Evolutionary conservation across 805 yeast genomes (phyloP).

Genomic region (Starmerella tilneyi): DNA sequence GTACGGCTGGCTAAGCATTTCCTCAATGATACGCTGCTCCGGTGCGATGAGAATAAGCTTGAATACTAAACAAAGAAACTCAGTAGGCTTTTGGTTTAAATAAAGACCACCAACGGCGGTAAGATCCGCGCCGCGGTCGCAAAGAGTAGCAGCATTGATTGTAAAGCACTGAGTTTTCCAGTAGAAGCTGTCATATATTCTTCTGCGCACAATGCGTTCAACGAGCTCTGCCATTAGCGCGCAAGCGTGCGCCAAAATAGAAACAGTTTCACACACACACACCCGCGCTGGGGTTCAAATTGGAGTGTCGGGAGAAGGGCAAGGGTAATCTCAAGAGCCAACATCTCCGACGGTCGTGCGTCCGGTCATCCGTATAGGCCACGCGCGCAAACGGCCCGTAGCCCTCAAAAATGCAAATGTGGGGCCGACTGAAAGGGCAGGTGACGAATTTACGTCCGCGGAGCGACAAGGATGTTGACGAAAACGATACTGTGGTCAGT

Average conservation of each 20-base stretch:
- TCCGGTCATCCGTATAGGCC: too few relatives aligned
- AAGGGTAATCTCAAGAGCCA: too few relatives aligned
- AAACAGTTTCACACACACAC: not conserved
- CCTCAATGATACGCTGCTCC: slow-evolving; percentile 42
- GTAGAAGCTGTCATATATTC: slow-evolving; percentile 46
- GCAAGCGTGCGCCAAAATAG: not conserved
- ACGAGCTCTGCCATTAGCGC: slow-evolving; percentile 24
- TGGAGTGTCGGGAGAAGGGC: too few relatives aligned
- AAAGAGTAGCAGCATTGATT: slow-evolving; percentile 40
- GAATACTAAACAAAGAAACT: slow-evolving; percentile 65
- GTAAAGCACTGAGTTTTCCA: slow-evolving; percentile 50
- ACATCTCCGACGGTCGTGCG: too few relatives aligned
- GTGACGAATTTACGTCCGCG: slow-evolving; percentile 25
- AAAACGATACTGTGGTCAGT: slow-evolving; percentile 38
- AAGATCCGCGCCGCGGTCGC: slow-evolving; percentile 41
- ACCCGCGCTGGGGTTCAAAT: too few relatives aligned
- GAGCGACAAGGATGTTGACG: slow-evolving; percentile 36
- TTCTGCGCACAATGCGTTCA: slow-evolving; percentile 49
- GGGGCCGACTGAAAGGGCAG: slow-evolving; percentile 28
- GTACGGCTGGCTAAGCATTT: slow-evolving; percentile 49
- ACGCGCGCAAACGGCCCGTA: too few relatives aligned
- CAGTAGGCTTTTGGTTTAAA: slow-evolving; percentile 48
- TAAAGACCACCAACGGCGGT: slow-evolving; percentile 51
- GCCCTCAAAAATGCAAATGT: too few relatives aligned
- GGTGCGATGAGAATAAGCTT: slow-evolving; percentile 74